phyloP scores from a whole-genome alignment of 2,329 filamentous ascomycete genomes.

The Bipolaris gigantea region DNA sequence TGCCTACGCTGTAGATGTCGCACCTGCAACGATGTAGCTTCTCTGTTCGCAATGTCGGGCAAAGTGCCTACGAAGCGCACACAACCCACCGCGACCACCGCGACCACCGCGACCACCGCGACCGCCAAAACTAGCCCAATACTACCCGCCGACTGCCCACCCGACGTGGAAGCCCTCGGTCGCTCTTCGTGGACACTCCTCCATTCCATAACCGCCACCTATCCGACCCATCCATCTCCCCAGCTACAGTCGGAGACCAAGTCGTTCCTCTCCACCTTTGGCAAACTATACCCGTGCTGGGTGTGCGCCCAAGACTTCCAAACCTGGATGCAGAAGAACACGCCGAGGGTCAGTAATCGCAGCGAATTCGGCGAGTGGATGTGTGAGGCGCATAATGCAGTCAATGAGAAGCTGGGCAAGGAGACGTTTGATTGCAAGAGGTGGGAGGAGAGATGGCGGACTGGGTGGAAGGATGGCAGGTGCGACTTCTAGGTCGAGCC shows the following conservation, averaged over 20 bases:
- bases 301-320: conserved; percentile 91
- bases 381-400: conserved; percentile 83
- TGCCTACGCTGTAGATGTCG: conserved; percentile 60
- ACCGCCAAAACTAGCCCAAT: conserved; percentile 38
- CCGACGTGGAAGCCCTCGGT: conserved; percentile 85
- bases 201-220: conserved; percentile 86
- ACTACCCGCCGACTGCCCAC: conserved; percentile 72
- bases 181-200: conserved; percentile 91
- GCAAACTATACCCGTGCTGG: conserved; percentile 93
- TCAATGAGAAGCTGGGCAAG: conserved; percentile 90
- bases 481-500: conserved; percentile 55
- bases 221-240: conserved; percentile 70
- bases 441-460: conserved; percentile 95
- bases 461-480: conserved; percentile 75
- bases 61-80: conserved; percentile 36
- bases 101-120: conserved; percentile 42
- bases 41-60: conserved; percentile 62
- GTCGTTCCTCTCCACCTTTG: conserved; percentile 78
- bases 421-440: conserved; percentile 81
- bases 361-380: conserved; percentile 80
- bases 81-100: conserved; percentile 36
- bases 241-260: conserved; percentile 74
- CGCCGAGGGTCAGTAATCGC: conserved; percentile 60
- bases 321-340: conserved; percentile 73
- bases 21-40: conserved; percentile 64